phyloP scores from a whole-genome alignment of 2,329 filamentous ascomycete genomes.

The Colletotrichum eleusines region DNA sequence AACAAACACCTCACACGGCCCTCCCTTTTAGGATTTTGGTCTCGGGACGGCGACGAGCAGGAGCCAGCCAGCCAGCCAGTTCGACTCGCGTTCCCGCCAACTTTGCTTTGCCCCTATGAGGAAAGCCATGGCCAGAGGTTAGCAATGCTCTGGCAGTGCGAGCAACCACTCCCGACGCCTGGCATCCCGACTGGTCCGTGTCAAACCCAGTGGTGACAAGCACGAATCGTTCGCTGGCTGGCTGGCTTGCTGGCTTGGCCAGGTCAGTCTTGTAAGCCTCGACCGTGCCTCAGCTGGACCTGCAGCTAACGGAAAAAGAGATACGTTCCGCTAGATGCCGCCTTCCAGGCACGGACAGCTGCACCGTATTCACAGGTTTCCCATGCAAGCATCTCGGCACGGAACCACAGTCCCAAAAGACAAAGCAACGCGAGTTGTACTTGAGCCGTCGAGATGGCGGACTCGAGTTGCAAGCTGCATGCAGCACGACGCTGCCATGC shows the following conservation, averaged over 20 bases:
- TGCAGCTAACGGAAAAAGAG: constrained; percentile 14
- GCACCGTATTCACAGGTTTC: not conserved
- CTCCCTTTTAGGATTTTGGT: too few relatives aligned
- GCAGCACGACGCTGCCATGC: constrained; percentile 4
- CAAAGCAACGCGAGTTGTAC: not conserved
- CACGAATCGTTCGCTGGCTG: not conserved
- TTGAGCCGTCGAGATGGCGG: not conserved
- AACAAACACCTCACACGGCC: constrained; percentile 9
- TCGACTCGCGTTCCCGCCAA: too few relatives aligned
- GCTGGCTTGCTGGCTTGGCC: constrained; percentile 14
- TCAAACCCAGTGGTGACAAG: constrained; percentile 1
- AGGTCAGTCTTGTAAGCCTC: constrained; percentile 16
- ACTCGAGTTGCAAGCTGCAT: not conserved
- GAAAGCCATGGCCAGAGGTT: not conserved
- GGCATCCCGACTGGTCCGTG: constrained; percentile 6
- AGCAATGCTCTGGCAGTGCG: not conserved
- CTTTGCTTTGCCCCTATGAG: not conserved
- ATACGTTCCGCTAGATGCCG: constrained; percentile 12
- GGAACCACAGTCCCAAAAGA: not conserved
- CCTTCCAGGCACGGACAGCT: constrained; percentile 16
- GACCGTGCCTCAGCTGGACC: constrained; percentile 22
- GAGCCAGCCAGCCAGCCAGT: not conserved
- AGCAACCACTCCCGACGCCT: not conserved
- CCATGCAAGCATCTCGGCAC: not conserved
- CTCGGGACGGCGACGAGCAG: not conserved